phyloP scores from a whole-genome alignment of 2,329 filamentous ascomycete genomes.

The Pseudogymnoascus verrucosus region DNA sequence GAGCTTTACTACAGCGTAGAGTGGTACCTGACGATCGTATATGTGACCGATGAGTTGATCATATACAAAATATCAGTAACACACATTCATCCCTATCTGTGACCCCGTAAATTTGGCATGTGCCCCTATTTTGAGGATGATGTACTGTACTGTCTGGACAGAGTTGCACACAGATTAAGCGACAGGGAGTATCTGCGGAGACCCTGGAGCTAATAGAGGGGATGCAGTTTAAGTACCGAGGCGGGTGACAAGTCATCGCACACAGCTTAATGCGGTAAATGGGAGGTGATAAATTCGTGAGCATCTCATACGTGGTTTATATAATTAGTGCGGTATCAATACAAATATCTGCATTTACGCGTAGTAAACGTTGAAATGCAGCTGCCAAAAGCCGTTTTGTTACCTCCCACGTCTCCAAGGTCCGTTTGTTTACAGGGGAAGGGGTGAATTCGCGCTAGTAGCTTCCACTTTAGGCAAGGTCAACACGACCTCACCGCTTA shows the following conservation, averaged over 20 bases:
- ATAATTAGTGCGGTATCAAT: background rate
- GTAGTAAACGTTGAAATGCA: background rate
- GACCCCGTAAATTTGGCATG: constrained; percentile 1
- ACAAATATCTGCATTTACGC: background rate
- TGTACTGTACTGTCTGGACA: background rate
- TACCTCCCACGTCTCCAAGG: background rate
- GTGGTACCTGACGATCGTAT: background rate
- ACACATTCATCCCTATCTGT: background rate
- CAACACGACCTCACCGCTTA: constrained; percentile 10
- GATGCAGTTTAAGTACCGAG: background rate
- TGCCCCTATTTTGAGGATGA: background rate
- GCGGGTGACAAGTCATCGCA: constrained; percentile 3
- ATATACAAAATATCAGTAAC: constrained; percentile 8
- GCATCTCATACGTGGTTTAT: background rate
- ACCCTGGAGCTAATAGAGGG: background rate
- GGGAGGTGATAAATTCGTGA: background rate
- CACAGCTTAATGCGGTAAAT: constrained; percentile 3
- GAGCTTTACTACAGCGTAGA: background rate
- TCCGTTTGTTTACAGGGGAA: constrained; percentile 10
- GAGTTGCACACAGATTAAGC: background rate
- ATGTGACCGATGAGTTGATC: background rate
- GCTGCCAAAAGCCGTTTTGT: constrained; percentile 2
- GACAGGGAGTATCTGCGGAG: constrained; percentile 4
- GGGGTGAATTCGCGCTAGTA: constrained; percentile 6
- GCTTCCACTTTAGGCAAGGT: constrained; percentile 7